phyloP scores from a whole-genome alignment of 441 rosid genomes.

The Populus hybrid region DNA sequence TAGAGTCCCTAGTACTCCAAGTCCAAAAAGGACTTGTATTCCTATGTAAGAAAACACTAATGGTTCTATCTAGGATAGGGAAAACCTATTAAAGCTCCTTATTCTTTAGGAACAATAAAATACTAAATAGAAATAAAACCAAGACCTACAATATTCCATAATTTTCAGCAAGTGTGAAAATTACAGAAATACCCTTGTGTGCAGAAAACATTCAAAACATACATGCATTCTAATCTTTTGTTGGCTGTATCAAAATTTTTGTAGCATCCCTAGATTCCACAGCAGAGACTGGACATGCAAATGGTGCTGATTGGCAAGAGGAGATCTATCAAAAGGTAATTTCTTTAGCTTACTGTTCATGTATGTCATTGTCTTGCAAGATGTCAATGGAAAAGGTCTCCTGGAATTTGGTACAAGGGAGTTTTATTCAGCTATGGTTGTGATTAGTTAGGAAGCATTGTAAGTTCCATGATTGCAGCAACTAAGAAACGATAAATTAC shows the following conservation, averaged over 20 bases:
- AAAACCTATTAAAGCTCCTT: neutral
- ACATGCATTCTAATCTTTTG: neutral
- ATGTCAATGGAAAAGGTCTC: no score
- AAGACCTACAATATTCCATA: neutral
- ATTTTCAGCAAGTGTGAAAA: neutral
- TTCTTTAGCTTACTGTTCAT: neutral
- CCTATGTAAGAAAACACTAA: neutral
- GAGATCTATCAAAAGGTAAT: slow-evolving; percentile 24
- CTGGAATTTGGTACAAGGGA: no score
- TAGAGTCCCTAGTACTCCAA: neutral
- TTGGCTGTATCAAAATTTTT: slow-evolving; percentile 5
- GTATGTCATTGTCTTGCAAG: neutral
- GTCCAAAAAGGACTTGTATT: neutral
- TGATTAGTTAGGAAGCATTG: no score
- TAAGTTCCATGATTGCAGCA: neutral
- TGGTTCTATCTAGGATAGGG: neutral
- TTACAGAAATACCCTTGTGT: neutral
- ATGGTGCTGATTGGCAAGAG: slow-evolving; percentile 86
- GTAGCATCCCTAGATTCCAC: slow-evolving; percentile 83
- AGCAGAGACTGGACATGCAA: slow-evolving; percentile 62
- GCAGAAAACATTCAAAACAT: neutral
- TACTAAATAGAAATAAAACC: neutral
- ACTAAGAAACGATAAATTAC: neutral
- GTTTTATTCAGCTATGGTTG: no score
- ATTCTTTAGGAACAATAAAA: neutral